Conservation (phyloP, 768 basidiomycete species). For the Cyclocybe aegerita region DNA sequence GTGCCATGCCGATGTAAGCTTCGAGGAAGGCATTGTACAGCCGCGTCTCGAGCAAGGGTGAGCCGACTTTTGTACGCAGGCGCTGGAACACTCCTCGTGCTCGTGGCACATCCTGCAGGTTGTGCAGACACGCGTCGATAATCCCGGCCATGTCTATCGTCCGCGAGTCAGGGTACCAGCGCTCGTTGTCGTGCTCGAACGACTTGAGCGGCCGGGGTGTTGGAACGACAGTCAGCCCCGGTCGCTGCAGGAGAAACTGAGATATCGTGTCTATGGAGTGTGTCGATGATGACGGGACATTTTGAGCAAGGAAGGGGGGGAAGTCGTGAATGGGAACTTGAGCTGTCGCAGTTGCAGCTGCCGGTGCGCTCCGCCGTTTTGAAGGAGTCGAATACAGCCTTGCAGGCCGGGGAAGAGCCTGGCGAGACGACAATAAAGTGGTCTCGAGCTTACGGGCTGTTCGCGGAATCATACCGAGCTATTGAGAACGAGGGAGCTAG, state of each 20-base stretch:
- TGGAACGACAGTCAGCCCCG: conserved; percentile 58
- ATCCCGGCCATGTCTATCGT: conserved; percentile 73
- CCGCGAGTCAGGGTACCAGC: conserved; percentile 62
- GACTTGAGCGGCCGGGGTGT: conserved; percentile 55
- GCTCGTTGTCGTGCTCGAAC: conserved; percentile 36
- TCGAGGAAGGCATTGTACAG: conserved; percentile 70
- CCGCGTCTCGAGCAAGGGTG: conserved; percentile 35
- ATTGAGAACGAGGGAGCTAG: no score
- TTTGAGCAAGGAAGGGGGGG: conserved; percentile 35
- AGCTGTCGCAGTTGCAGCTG: conserved; percentile 37
- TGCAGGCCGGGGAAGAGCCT: conserved; percentile 66
- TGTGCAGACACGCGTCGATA: conserved; percentile 81
- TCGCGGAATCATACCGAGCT: conserved; percentile 36
- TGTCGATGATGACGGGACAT: conserved; percentile 1
- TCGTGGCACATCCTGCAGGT: conserved; percentile 72
- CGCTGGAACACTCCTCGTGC: conserved; percentile 73
- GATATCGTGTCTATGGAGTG: conserved; percentile 1
- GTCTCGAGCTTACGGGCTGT: conserved; percentile 38
- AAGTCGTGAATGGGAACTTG: conserved; percentile 36
- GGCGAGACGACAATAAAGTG: conserved; percentile 60
- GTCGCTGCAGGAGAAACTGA: conserved; percentile 7
- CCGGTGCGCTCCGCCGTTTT: conserved; percentile 53
- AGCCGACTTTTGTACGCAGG: conserved; percentile 40
- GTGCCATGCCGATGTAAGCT: conserved; percentile 62
- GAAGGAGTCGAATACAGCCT: conserved; percentile 71